A percentile compares a stretch with the other conserved stretches of the same genome.
These are phyloP conservation scores for Pseudoturritis turrita DNA, from an alignment of 345 rosid genomes.

Conservation along the genomic window DNA sequence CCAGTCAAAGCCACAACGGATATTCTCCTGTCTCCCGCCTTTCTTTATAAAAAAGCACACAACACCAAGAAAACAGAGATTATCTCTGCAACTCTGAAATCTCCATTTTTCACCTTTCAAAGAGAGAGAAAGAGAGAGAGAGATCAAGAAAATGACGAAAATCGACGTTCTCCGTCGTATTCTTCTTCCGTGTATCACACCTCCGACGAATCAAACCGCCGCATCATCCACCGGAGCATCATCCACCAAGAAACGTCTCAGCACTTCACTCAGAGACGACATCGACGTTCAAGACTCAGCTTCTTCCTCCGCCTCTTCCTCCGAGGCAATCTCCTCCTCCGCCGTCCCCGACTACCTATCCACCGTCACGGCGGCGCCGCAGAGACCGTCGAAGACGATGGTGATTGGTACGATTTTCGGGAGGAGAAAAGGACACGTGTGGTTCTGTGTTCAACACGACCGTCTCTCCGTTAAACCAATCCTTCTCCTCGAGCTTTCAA, in stretches of 20 bases:
- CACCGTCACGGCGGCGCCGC: conserved; percentile 28
- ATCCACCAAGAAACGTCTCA: conserved; percentile 55
- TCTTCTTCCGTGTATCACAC: conserved; percentile 64
- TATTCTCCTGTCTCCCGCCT: conserved; percentile 31
- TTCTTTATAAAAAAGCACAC: conserved; percentile 24
- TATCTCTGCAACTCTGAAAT: conserved; percentile 28
- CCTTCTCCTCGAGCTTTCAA: conserved; percentile 73
- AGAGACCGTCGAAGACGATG: conserved; percentile 73
- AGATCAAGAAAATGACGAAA: conserved; percentile 42
- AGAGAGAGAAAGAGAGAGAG: neutral
- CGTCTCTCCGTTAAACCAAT: conserved; percentile 68
- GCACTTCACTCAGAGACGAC: conserved; percentile 70
- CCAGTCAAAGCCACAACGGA: conserved; percentile 34
- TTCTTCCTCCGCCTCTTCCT: conserved; percentile 34
- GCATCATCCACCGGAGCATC: conserved; percentile 23
- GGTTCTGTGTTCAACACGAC: conserved; percentile 81
- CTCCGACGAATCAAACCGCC: conserved; percentile 35
- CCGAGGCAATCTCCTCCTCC: conserved; percentile 9
- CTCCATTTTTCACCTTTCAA: neutral
- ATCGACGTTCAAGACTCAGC: conserved; percentile 32
- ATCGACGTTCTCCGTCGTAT: conserved; percentile 67
- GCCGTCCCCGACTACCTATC: neutral
- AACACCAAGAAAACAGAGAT: neutral
- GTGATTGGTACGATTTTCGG: conserved; percentile 84
- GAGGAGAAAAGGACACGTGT: conserved; percentile 72